Evolutionary conservation across 768 basidiomycete genomes (phyloP), one percentile per base, ranked within the genome.

Genomic region (Tylopilus rubrobrunneus): DNA sequence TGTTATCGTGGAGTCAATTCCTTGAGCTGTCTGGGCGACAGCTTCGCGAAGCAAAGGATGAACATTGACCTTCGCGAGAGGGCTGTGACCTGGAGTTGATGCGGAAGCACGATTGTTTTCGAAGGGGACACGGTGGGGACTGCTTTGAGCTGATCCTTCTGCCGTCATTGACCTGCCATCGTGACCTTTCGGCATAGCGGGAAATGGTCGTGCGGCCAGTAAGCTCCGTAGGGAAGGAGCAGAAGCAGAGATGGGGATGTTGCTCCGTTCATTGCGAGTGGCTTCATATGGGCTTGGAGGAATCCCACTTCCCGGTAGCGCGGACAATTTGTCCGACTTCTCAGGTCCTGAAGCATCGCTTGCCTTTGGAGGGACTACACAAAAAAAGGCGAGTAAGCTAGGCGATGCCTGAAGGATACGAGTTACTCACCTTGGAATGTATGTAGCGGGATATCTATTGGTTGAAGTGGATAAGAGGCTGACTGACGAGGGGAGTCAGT

Each of bases 111-210:
- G 23, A 74, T 74, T 36, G 71, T 62, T 21, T 29, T 86, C 84
- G 19, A 81, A 80, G 0, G 80, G 81, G 34, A 81, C 74, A 39
- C 79, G 77, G 55, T 80, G 73, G 4, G 82, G 75, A 3, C 76
- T 78, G 7, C 74, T 76, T 48, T 69, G 75, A 17, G 73, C 73
- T 3, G 77, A 75, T 7, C 69, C 66, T 6, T 80, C 76, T 1
- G 76, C 71, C 14, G 62, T 54, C 43, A 62, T 67, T 29, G 64
- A 56, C 7, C 56, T 64, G 11, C 27, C 50, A 45, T 62, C 53
- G 21, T 49, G 47, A 28, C 45, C 45, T 31, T 56, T 56, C 21
- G 65, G 44, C 2, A 56, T 56, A 51, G 59, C 21, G 52, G 51
- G 31, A 44, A 62, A 57, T 31, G 58, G 57, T 44, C 64, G 69